Evolutionary conservation across 2,329 filamentous ascomycete genomes (phyloP).

Genomic region (Neoscytalidium dimidiatum): DNA sequence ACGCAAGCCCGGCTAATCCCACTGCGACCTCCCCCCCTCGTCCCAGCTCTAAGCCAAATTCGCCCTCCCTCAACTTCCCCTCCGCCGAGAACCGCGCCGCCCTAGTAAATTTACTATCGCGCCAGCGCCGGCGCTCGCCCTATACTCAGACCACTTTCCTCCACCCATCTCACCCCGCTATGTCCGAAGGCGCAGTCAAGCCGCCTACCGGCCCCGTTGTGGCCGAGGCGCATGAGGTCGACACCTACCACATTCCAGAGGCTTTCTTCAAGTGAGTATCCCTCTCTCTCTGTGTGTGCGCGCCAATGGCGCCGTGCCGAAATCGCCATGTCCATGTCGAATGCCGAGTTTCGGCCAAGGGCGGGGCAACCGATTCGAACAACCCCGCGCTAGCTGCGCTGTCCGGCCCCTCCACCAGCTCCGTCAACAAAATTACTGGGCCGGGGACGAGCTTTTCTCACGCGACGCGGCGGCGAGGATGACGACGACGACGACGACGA

Average conservation of each 20-base stretch:
- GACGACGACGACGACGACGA: not conserved
- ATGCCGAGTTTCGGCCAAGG: constrained; percentile 4
- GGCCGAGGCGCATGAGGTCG: constrained; percentile 73
- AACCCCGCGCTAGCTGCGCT: constrained; percentile 1
- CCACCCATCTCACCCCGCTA: constrained; percentile 24
- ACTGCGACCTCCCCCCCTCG: not conserved
- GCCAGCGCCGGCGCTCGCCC: constrained; percentile 8
- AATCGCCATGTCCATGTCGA: not conserved
- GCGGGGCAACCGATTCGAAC: not conserved
- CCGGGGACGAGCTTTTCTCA: not conserved
- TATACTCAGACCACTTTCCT: not conserved
- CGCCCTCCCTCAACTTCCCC: not conserved
- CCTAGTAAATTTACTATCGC: not conserved
- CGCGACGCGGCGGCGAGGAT: not conserved
- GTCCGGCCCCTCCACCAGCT: not conserved
- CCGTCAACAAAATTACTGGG: not conserved
- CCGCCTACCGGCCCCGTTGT: constrained; percentile 56
- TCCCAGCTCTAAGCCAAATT: not conserved
- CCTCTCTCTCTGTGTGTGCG: not conserved
- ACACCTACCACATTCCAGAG: constrained; percentile 67
- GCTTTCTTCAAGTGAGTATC: constrained; percentile 44
- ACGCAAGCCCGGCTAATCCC: constrained; percentile 5
- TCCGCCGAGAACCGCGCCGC: not conserved
- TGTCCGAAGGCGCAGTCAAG: constrained; percentile 47
- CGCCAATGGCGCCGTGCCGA: not conserved